phyloP scores from a whole-genome alignment of 192 early-diverging fungal genomes.

The Chytriomyces sp. region DNA sequence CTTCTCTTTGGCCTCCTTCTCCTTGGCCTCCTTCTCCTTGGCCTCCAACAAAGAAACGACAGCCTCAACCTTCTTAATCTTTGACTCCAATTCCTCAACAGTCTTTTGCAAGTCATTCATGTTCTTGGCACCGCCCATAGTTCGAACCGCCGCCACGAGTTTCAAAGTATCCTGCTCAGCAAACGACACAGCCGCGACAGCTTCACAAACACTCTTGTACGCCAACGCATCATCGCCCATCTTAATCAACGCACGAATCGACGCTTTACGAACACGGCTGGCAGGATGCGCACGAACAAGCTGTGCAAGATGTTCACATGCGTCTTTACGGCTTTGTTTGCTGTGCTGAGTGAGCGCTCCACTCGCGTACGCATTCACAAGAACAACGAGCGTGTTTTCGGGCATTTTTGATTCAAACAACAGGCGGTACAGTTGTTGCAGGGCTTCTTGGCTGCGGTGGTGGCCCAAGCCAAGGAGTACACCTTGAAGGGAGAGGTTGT shows the following conservation, averaged over 20 bases:
- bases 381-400: slow-evolving; percentile 20
- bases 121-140: background rate
- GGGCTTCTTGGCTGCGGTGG: slow-evolving; percentile 47
- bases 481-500: slow-evolving; percentile 33
- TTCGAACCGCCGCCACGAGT: slow-evolving; percentile 14
- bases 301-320: slow-evolving; percentile 25
- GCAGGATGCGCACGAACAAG: slow-evolving; percentile 16
- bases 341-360: slow-evolving; percentile 28
- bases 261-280: slow-evolving; percentile 10
- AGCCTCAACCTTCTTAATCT: slow-evolving; percentile 42
- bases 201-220: slow-evolving; percentile 1
- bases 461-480: slow-evolving; percentile 49
- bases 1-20: too few relatives aligned
- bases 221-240: slow-evolving; percentile 16
- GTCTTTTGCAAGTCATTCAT: slow-evolving; percentile 27
- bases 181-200: slow-evolving; percentile 8
- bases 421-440: slow-evolving; percentile 41
- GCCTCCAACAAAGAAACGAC: slow-evolving; percentile 37
- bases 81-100: slow-evolving; percentile 43
- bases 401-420: slow-evolving; percentile 33
- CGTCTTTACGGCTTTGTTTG: background rate
- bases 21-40: too few relatives aligned
- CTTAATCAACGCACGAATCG: slow-evolving; percentile 12
- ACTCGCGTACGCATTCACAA: slow-evolving; percentile 28
- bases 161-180: slow-evolving; percentile 32